Percentiles rank a stretch among this genome's conserved stretches.
Conservation (phyloP, 768 basidiomycete species). For the Auricularia heimuer region DNA sequence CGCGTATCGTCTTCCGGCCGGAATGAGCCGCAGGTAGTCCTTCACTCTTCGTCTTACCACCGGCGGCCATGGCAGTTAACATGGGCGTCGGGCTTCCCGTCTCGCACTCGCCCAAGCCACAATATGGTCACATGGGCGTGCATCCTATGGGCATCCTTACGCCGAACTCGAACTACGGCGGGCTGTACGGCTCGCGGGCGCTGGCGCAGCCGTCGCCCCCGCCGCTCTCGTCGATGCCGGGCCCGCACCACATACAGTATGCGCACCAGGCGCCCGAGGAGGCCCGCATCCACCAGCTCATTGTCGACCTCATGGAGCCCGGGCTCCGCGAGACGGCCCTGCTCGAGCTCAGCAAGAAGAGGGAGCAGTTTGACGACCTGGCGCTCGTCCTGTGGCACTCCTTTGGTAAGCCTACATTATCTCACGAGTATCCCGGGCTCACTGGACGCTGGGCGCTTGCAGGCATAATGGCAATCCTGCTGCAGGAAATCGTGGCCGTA, state of each 20-base stretch:
- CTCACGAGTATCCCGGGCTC: slow-evolving; percentile 12
- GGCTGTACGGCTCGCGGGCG: background rate
- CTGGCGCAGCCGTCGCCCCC: background rate
- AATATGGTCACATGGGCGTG: background rate
- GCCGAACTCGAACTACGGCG: background rate
- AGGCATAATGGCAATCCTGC: slow-evolving; percentile 88
- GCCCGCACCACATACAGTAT: background rate
- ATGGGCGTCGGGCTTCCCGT: background rate
- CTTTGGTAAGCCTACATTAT: slow-evolving; percentile 49
- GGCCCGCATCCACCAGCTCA: slow-evolving; percentile 81
- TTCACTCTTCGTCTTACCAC: background rate
- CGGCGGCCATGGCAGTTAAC: background rate
- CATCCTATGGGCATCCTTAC: background rate
- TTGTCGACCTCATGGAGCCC: slow-evolving; percentile 78
- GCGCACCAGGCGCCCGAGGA: slow-evolving; percentile 33
- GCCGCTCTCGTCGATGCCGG: background rate
- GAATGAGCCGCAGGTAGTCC: background rate
- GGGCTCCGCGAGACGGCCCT: slow-evolving; percentile 81
- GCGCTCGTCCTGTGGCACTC: slow-evolving; percentile 98
- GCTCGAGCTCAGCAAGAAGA: slow-evolving; percentile 94
- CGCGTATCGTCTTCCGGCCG: too few relatives aligned
- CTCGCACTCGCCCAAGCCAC: background rate
- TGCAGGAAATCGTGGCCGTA: slow-evolving; percentile 97
- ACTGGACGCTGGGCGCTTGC: slow-evolving; percentile 28
- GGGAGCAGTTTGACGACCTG: slow-evolving; percentile 97